These are phyloP conservation scores for Phlebiopsis gigantea DNA, from an alignment of 768 basidiomycete genomes.

Conservation along the genomic window DNA sequence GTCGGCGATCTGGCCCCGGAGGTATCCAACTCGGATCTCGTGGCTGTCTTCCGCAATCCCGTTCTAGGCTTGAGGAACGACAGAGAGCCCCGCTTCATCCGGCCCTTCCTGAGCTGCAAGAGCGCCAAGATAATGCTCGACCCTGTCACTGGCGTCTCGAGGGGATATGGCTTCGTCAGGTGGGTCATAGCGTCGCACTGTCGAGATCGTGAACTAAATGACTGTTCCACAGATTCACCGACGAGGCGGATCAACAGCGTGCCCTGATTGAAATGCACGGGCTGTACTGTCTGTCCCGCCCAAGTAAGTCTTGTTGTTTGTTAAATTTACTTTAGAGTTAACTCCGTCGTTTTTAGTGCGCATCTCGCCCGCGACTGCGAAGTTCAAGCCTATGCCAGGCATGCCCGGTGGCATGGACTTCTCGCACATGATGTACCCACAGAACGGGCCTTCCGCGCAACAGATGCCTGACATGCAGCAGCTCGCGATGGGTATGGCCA, in stretches of 20 bases:
- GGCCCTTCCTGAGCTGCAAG: constrained; percentile 87
- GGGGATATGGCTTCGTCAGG: constrained; percentile 94
- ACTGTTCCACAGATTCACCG: constrained; percentile 60
- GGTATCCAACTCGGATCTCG: constrained; percentile 93
- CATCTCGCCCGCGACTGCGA: constrained; percentile 85
- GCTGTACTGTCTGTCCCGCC: constrained; percentile 81
- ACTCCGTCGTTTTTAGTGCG: constrained; percentile 56
- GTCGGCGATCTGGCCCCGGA: constrained; percentile 92
- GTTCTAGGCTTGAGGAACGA: constrained; percentile 81
- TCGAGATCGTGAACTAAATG: constrained; percentile 10
- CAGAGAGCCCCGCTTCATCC: constrained; percentile 83
- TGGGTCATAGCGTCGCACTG: constrained; percentile 25
- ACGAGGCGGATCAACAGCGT: constrained; percentile 84
- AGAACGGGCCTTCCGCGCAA: constrained; percentile 15
- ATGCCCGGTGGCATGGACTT: constrained; percentile 26
- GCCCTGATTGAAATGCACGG: constrained; percentile 92
- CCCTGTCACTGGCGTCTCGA: constrained; percentile 81
- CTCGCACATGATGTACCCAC: constrained; percentile 41
- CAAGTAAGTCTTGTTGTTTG: constrained; percentile 50
- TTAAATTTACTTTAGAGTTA: constrained; percentile 20
- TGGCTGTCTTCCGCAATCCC: constrained; percentile 88
- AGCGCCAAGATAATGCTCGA: constrained; percentile 96
- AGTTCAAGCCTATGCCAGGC: constrained; percentile 62
- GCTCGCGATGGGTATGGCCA: constrained; percentile 45
- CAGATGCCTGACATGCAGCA: constrained; percentile 30